Percentiles rank a stretch among this genome's conserved stretches.
Evolutionary conservation across 352 stramenopile genomes (phyloP).

Genomic region (Pelagophyceae sp.): DNA sequence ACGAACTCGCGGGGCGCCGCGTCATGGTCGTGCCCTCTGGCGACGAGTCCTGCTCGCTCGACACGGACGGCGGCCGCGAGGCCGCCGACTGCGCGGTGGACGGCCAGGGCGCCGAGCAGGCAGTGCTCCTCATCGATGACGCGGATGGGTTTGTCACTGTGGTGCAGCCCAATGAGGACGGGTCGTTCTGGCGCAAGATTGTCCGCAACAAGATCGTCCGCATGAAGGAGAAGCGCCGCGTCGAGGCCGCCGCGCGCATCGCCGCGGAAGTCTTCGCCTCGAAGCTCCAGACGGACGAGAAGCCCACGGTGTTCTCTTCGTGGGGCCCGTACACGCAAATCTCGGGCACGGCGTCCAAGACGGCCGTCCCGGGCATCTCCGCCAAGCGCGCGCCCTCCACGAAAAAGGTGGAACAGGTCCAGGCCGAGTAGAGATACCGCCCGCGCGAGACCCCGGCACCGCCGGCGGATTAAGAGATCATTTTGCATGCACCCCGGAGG

Average conservation of each 20-base stretch:
- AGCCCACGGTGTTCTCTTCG: slow-evolving; percentile 43
- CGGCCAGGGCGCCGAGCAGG: slow-evolving; percentile 43
- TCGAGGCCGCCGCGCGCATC: slow-evolving; percentile 47
- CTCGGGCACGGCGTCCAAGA: slow-evolving; percentile 48
- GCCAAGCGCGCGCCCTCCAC: background rate
- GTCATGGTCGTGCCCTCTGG: slow-evolving; percentile 49
- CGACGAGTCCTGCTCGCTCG: slow-evolving; percentile 35
- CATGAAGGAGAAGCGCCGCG: slow-evolving; percentile 54
- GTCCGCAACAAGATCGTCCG: slow-evolving; percentile 65
- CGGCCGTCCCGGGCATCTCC: slow-evolving; percentile 22
- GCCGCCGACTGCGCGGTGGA: slow-evolving; percentile 37
- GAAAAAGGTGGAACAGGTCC: too few relatives aligned
- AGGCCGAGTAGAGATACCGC: too few relatives aligned
- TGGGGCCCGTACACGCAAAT: slow-evolving; percentile 53
- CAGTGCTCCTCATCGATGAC: slow-evolving; percentile 52
- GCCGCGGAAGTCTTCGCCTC: slow-evolving; percentile 30
- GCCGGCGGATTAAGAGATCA: too few relatives aligned
- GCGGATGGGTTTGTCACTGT: slow-evolving; percentile 34
- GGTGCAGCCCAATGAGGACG: slow-evolving; percentile 65
- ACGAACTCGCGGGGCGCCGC: slow-evolving; percentile 57
- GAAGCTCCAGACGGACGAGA: slow-evolving; percentile 35
- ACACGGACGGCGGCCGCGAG: slow-evolving; percentile 37
- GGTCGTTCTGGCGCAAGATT: slow-evolving; percentile 66
- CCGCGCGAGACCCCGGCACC: too few relatives aligned
- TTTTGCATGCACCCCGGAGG: too few relatives aligned